A percentile compares a stretch with the other conserved stretches of the same genome.
These are phyloP conservation scores for Groenewaldozyma sp. DNA, from an alignment of 1,139 yeast genomes.

Conservation along the genomic window DNA sequence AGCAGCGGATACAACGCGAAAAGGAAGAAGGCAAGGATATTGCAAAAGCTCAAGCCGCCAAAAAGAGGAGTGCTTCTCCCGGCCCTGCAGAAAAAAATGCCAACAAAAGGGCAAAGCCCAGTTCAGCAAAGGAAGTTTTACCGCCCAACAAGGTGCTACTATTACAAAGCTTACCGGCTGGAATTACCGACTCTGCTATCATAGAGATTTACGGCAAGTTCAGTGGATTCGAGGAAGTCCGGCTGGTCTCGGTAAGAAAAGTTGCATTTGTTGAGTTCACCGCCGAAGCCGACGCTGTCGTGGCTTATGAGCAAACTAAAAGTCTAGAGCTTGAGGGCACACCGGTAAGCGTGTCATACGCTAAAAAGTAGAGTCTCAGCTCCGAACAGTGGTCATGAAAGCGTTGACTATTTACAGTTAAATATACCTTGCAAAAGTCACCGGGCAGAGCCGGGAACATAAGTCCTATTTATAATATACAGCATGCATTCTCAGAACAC, in stretches of 20 bases:
- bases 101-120: constrained; percentile 15
- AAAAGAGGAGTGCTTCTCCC: constrained; percentile 4
- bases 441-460: too few relatives aligned
- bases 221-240: constrained; percentile 54
- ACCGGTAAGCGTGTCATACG: constrained; percentile 38
- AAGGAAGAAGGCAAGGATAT: constrained; percentile 8
- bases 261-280: constrained; percentile 80
- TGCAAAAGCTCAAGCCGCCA: constrained; percentile 8
- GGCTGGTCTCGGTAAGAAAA: constrained; percentile 56
- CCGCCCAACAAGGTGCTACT: constrained; percentile 69
- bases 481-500: too few relatives aligned
- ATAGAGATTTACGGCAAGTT: constrained; percentile 38
- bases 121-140: constrained; percentile 18
- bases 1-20: constrained; percentile 18
- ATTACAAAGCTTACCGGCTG: constrained; percentile 52
- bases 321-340: constrained; percentile 31
- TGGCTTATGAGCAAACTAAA: constrained; percentile 35
- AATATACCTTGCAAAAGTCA: too few relatives aligned
- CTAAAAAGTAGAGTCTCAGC: constrained; percentile 42
- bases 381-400: too few relatives aligned
- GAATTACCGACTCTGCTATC: constrained; percentile 37
- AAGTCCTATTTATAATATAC: too few relatives aligned
- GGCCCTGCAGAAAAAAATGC: constrained; percentile 11
- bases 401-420: too few relatives aligned
- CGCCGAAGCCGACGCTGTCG: constrained; percentile 40